Percentiles rank a stretch among this genome's conserved stretches.
Conservation (phyloP, 805 yeast species). For the Candida tibetensis region DNA sequence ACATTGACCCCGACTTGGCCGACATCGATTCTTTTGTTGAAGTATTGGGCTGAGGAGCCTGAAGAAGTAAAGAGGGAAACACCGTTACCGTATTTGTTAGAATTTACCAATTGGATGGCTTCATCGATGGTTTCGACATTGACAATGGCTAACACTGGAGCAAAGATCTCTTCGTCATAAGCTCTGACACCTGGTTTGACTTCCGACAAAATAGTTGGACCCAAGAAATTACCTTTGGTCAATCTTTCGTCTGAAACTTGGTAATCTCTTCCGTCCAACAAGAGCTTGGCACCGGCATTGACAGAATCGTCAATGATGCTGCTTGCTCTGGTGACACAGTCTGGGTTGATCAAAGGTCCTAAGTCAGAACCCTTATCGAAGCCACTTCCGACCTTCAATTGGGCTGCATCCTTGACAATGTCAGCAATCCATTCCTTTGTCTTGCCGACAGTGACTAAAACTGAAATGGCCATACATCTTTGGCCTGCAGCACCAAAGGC, state of each 20-base stretch:
- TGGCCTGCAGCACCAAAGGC: conserved; percentile 86
- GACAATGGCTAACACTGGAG: conserved; percentile 67
- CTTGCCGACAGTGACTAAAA: conserved; percentile 67
- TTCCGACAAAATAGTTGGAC: conserved; percentile 62
- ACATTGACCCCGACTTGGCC: conserved; percentile 80
- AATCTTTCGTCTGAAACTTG: conserved; percentile 37
- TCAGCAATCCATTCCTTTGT: conserved; percentile 63
- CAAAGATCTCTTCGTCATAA: conserved; percentile 73
- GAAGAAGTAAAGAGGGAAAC: conserved; percentile 66
- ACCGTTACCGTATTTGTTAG: conserved; percentile 64
- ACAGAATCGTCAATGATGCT: conserved; percentile 55
- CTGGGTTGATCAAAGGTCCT: conserved; percentile 71
- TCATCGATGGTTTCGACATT: conserved; percentile 65
- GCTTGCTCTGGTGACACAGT: conserved; percentile 51
- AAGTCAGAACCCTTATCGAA: conserved; percentile 60
- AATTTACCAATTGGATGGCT: conserved; percentile 62
- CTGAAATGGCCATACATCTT: conserved; percentile 78
- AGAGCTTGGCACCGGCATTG: conserved; percentile 58
- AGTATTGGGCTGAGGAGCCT: conserved; percentile 68
- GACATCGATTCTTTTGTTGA: conserved; percentile 63
- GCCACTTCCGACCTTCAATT: conserved; percentile 62
- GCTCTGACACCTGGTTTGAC: conserved; percentile 69
- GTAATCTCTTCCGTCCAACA: conserved; percentile 61
- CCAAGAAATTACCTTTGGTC: conserved; percentile 63
- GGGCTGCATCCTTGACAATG: conserved; percentile 53